Conservation (phyloP, 106 monocot genomes). For the Amphibolis antarctica region DNA sequence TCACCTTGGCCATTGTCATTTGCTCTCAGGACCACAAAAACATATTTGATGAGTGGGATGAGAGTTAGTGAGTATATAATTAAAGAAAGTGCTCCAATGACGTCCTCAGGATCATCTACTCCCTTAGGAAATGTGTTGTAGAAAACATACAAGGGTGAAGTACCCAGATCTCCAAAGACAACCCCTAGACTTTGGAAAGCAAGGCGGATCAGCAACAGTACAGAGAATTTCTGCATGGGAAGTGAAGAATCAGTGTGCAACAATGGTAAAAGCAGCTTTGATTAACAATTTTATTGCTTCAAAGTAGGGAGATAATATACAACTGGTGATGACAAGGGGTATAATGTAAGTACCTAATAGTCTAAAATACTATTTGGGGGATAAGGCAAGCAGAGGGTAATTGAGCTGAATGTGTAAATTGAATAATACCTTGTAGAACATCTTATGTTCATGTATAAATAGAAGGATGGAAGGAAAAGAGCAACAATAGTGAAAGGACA, state of each 20-base stretch:
- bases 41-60: constrained; percentile 81
- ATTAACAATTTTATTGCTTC: background rate
- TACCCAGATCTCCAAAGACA: constrained; percentile 92
- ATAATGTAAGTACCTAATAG: too few species aligned
- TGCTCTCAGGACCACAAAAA: constrained; percentile 73
- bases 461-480: background rate
- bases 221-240: constrained; percentile 65
- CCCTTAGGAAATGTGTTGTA: constrained; percentile 76
- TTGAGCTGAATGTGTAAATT: background rate
- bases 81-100: constrained; percentile 92
- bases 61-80: constrained; percentile 91
- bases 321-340: too few species aligned
- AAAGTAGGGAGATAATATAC: too few species aligned
- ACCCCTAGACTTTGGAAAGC: constrained; percentile 89
- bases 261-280: background rate
- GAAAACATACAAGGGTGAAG: constrained; percentile 90
- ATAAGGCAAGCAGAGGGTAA: background rate
- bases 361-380: too few species aligned
- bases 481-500: background rate
- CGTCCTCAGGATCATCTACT: constrained; percentile 57
- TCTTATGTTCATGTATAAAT: background rate
- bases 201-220: constrained; percentile 42
- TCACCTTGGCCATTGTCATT: constrained; percentile 95
- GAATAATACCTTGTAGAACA: background rate
- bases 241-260: background rate